Evolutionary conservation across 129 eudicot genomes (phyloP), one percentile per base, ranked within the genome.

Genomic region (Kitagawia praeruptora): DNA sequence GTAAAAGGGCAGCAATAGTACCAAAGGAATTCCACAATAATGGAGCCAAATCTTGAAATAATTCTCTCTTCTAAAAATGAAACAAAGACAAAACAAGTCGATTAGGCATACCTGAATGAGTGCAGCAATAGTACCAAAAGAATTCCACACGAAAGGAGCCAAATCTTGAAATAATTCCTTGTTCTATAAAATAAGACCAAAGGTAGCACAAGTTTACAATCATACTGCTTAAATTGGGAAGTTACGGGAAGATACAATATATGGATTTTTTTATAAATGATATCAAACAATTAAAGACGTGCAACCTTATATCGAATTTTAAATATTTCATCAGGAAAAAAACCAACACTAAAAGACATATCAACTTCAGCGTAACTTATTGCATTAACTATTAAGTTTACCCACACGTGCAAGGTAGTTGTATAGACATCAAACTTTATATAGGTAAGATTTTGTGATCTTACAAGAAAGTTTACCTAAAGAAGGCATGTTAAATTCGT

Each of bases 31-130:
- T 92, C 97, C 97, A 92, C 80, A 92, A 81, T 74, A 92, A 79
- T 78, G 96, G 97, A 83, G 97, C 97, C 88, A 92, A 87, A 86
- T 92, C 97, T 84, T 90, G 96, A 84, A 92, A 92, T 40, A 90
- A 75, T 82, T 92, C 98, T 75, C 96, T 87, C 92, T 92, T 92
- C 98, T 92, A 84, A 77, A 58, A 61, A 81, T 77, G 69, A 71
- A 78, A 80, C 84, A 77, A 34, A 80, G 44, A 82, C 69, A 75
- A 58, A 63, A 79, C 77, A 74, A 48, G 34, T 21, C 37, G 14
- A 80, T 82, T 82, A 82, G 78, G 84, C 85, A 80, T 76, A 77
- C 85, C 86, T 75, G 87, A 58, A 85, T 58, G 80, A 80, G 85
- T 76, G 87, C 89, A 84, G 84, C 85, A 61, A 80, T 81, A 74